Evolutionary conservation across 176 grass and related monocot genomes (phyloP), one percentile per base, ranked within the genome.

Genomic region (Canna indica): DNA sequence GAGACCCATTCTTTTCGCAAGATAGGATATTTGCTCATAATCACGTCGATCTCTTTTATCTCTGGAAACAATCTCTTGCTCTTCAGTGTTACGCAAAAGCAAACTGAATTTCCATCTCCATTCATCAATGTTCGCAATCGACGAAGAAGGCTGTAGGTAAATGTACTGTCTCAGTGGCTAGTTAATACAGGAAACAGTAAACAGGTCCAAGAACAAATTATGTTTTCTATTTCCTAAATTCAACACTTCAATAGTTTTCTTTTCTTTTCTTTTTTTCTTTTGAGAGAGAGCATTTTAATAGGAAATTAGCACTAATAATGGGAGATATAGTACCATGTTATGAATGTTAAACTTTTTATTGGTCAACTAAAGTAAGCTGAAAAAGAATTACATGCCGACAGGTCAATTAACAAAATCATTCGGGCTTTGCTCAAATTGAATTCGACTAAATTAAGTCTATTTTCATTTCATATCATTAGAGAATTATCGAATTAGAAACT

Each of bases 61-160:
- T 76, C 86, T 91, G 47, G 88, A 97, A 28, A 92, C 68, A 86
- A 97, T 92, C 81, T 92, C 93, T 75, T 97, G 81, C 72, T 91
- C 88, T 39, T 97, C 93, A 33, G 74, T 59, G 59, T 80, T 90
- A 50, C 86, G 84, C 81, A 89, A 77, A 56, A 97, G 72, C 93
- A 97, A 83, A 80, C 77, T 86, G 36, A 97, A 84, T 72, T 97
- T 97, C 93, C 93, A 97, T 75, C 88, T 87, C 88, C 93, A 97
- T 81, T 97, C 93, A 81, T 92, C 93, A 30, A 97, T 97, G 77
- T 97, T 97, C 7, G 84, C 82, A 79, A 92, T 80, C 22, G 93
- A 92, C 4, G 88, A 96, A 75, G 88, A 92, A 31, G 86, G 88
- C 93, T 97, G 71, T 15, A 35, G 30, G 64, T 31, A 54, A 52